phyloP scores from a whole-genome alignment of 805 yeast species.

The Candida montana region DNA sequence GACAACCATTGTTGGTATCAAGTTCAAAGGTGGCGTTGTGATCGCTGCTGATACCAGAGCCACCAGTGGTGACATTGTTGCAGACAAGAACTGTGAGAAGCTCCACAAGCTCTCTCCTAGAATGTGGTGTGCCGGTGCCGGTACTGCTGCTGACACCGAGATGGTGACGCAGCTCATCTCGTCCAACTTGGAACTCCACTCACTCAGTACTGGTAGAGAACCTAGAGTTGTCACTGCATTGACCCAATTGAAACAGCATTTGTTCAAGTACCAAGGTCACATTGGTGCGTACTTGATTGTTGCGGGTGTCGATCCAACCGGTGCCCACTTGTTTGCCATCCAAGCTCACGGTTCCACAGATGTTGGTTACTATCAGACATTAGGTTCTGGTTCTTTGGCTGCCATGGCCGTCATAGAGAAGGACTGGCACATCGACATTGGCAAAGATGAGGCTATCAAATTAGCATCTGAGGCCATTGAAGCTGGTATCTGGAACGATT shows the following conservation, averaged over 20 bases:
- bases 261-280: constrained; percentile 95
- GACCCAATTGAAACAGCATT: constrained; percentile 89
- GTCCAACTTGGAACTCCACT: constrained; percentile 86
- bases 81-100: constrained; percentile 97
- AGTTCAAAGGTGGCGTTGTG: constrained; percentile 88
- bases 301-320: constrained; percentile 97
- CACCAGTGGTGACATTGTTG: constrained; percentile 92
- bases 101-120: constrained; percentile 83
- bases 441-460: constrained; percentile 85
- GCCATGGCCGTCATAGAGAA: constrained; percentile 97
- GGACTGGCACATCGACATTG: constrained; percentile 73
- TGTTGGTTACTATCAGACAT: constrained; percentile 84
- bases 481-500: constrained; percentile 98
- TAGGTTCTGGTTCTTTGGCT: constrained; percentile 96
- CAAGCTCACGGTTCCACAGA: constrained; percentile 99
- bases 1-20: constrained; percentile 98
- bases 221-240: constrained; percentile 93
- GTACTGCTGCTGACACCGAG: constrained; percentile 99
- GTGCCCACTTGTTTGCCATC: constrained; percentile 85
- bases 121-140: constrained; percentile 99
- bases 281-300: constrained; percentile 95
- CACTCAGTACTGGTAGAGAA: constrained; percentile 73
- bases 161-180: constrained; percentile 93
- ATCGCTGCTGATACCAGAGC: constrained; percentile 99
- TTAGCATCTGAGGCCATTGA: constrained; percentile 90